phyloP scores from a whole-genome alignment of 2,329 filamentous ascomycete species.

The Capronia coronata region DNA sequence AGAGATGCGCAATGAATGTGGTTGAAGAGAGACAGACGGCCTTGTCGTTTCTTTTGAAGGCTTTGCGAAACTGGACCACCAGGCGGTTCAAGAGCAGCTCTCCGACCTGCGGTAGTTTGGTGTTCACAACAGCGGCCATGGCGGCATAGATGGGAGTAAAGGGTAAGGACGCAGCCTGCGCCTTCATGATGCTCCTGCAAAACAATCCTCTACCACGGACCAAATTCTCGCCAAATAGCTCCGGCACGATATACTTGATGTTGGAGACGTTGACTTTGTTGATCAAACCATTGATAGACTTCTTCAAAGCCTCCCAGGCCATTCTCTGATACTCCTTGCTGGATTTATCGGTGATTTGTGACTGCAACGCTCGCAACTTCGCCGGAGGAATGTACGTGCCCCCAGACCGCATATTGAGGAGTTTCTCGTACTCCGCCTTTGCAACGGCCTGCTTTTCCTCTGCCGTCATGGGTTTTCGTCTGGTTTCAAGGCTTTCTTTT shows the following conservation, averaged over 20 bases:
- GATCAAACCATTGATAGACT: conserved; percentile 96
- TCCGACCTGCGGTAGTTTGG: conserved; percentile 89
- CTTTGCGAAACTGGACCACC: conserved; percentile 89
- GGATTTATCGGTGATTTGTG: conserved; percentile 92
- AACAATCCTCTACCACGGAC: conserved; percentile 86
- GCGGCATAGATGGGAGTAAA: conserved; percentile 96
- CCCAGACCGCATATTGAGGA: conserved; percentile 85
- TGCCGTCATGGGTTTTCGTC: conserved; percentile 54
- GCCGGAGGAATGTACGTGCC: conserved; percentile 96
- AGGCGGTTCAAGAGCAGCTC: conserved; percentile 80
- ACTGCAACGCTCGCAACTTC: conserved; percentile 80
- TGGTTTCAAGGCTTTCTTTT: conserved; percentile 43
- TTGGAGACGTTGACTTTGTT: conserved; percentile 99
- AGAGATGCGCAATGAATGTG: conserved; percentile 89
- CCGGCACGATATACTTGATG: conserved; percentile 94
- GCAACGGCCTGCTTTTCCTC: conserved; percentile 82
- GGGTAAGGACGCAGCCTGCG: conserved; percentile 87
- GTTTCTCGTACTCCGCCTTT: conserved; percentile 88
- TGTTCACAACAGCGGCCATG: conserved; percentile 95
- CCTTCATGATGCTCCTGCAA: conserved; percentile 96
- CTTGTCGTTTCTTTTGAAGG: conserved; percentile 94
- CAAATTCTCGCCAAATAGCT: conserved; percentile 91
- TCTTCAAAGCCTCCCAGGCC: conserved; percentile 98
- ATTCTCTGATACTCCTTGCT: conserved; percentile 98
- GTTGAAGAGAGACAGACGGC: conserved; percentile 87